phyloP scores from a whole-genome alignment of 176 grass and related monocot genomes.

The Bromus sterilis region DNA sequence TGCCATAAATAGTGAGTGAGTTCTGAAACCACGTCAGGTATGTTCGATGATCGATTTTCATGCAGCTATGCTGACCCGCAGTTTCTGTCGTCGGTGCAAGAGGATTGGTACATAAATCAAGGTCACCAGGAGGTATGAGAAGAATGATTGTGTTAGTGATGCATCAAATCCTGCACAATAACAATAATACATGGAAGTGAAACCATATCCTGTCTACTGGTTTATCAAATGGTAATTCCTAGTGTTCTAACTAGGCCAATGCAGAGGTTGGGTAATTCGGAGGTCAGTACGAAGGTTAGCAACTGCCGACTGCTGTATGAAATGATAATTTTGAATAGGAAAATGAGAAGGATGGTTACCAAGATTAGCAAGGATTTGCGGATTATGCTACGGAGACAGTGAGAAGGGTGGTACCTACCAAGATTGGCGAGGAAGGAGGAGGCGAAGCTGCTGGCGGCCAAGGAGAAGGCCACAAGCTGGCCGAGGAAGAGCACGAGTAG shows the following conservation, averaged over 20 bases:
- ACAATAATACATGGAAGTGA: background rate
- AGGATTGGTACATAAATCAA: slow-evolving; percentile 58
- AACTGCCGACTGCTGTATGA: background rate
- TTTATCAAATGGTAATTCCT: background rate
- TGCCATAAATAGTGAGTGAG: slow-evolving; percentile 1
- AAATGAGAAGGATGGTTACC: slow-evolving; percentile 19
- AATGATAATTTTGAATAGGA: background rate
- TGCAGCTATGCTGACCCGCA: slow-evolving; percentile 9
- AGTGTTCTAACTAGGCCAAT: background rate
- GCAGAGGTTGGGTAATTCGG: background rate
- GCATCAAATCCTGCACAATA: slow-evolving; percentile 58
- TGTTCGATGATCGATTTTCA: background rate
- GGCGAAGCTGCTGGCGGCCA: too few relatives aligned
- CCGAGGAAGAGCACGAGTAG: too few relatives aligned
- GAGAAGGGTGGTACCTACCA: too few relatives aligned
- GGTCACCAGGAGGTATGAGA: slow-evolving; percentile 49
- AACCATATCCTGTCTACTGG: background rate
- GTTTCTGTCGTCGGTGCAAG: slow-evolving; percentile 35
- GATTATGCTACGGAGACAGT: too few relatives aligned
- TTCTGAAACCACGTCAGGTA: slow-evolving; percentile 5
- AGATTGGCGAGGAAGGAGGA: slow-evolving; percentile 63
- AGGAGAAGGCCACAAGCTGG: too few relatives aligned
- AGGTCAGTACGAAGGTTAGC: too few relatives aligned
- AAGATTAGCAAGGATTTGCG: too few relatives aligned
- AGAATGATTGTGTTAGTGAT: slow-evolving; percentile 76